phyloP scores from a whole-genome alignment of 2,329 filamentous ascomycete species.

The Talaromyces sp. region DNA sequence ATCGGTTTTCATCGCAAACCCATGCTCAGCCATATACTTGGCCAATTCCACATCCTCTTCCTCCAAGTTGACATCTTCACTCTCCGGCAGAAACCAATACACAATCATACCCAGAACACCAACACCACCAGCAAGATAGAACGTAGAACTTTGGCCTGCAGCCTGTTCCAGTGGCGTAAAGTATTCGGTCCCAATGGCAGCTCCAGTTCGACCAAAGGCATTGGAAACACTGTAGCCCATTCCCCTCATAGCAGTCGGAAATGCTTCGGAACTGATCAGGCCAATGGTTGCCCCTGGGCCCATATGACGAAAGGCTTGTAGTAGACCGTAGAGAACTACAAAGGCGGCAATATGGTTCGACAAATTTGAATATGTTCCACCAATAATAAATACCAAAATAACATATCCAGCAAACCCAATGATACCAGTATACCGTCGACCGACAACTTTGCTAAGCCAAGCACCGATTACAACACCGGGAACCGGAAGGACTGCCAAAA shows the following conservation, averaged over 20 bases:
- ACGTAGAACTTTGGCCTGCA: slow-evolving; percentile 33
- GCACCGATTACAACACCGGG: slow-evolving; percentile 36
- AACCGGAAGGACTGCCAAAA: slow-evolving; percentile 35
- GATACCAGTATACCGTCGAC: slow-evolving; percentile 33
- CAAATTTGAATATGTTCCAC: slow-evolving; percentile 29
- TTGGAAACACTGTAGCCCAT: slow-evolving; percentile 36
- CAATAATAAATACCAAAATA: slow-evolving; percentile 35
- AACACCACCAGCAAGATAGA: slow-evolving; percentile 34
- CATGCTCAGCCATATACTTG: slow-evolving; percentile 27
- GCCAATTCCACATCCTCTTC: slow-evolving; percentile 30
- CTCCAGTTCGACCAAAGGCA: slow-evolving; percentile 37
- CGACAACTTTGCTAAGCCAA: slow-evolving; percentile 35
- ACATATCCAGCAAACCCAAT: slow-evolving; percentile 33
- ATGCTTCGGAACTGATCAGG: slow-evolving; percentile 34
- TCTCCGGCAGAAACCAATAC: slow-evolving; percentile 35
- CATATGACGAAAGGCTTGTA: slow-evolving; percentile 37
- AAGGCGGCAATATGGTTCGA: slow-evolving; percentile 34
- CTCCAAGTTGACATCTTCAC: slow-evolving; percentile 29
- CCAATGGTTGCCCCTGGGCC: slow-evolving; percentile 38
- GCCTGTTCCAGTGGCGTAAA: slow-evolving; percentile 34
- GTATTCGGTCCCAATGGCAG: slow-evolving; percentile 36
- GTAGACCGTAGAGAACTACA: slow-evolving; percentile 36
- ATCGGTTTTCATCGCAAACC: slow-evolving; percentile 18
- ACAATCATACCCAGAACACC: slow-evolving; percentile 31
- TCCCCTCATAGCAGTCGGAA: slow-evolving; percentile 35